A percentile compares a stretch with the other conserved stretches of the same genome.
Conservation (phyloP, 345 rosid species). For the Diplotaxis tenuifolia region DNA sequence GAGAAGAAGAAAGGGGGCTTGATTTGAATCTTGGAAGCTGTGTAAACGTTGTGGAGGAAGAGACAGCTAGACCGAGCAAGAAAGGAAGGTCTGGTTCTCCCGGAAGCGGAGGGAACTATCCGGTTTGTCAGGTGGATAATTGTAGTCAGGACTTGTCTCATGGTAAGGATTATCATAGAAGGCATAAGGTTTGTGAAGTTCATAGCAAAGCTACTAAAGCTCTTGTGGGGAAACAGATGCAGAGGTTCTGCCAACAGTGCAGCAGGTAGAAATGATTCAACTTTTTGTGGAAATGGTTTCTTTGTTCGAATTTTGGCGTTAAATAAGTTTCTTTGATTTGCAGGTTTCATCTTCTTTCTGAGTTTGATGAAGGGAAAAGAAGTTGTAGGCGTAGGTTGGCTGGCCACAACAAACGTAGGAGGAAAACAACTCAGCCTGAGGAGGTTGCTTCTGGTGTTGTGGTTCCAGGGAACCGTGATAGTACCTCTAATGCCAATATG, state of each 20-base stretch:
- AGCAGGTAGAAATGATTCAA: slow-evolving; percentile 58
- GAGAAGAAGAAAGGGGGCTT: slow-evolving; percentile 52
- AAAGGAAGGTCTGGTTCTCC: slow-evolving; percentile 79
- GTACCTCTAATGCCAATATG: slow-evolving; percentile 39
- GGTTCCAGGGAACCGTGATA: slow-evolving; percentile 48
- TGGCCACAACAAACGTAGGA: slow-evolving; percentile 73
- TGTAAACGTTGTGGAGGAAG: slow-evolving; percentile 42
- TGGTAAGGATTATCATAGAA: slow-evolving; percentile 88
- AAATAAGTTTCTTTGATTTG: slow-evolving; percentile 2
- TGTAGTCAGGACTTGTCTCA: slow-evolving; percentile 73
- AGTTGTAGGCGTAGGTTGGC: slow-evolving; percentile 90
- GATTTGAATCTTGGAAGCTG: slow-evolving; percentile 72
- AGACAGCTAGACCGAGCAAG: slow-evolving; percentile 60
- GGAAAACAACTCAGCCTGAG: slow-evolving; percentile 77
- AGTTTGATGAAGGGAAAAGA: slow-evolving; percentile 86
- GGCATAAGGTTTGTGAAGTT: slow-evolving; percentile 84
- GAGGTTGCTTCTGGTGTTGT: slow-evolving; percentile 58
- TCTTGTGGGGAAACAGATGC: slow-evolving; percentile 83
- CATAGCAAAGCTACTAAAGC: slow-evolving; percentile 86
- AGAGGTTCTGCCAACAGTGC: slow-evolving; percentile 97
- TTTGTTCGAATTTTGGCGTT: not conserved
- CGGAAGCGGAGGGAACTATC: slow-evolving; percentile 47
- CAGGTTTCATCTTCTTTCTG: slow-evolving; percentile 79
- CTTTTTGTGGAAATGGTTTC: not conserved
- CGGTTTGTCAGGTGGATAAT: slow-evolving; percentile 85